Percentiles rank a stretch among this genome's conserved stretches.
These are phyloP conservation scores for Cyphellophora europaea DNA, from an alignment of 2,329 filamentous ascomycete genomes.

Conservation along the genomic window DNA sequence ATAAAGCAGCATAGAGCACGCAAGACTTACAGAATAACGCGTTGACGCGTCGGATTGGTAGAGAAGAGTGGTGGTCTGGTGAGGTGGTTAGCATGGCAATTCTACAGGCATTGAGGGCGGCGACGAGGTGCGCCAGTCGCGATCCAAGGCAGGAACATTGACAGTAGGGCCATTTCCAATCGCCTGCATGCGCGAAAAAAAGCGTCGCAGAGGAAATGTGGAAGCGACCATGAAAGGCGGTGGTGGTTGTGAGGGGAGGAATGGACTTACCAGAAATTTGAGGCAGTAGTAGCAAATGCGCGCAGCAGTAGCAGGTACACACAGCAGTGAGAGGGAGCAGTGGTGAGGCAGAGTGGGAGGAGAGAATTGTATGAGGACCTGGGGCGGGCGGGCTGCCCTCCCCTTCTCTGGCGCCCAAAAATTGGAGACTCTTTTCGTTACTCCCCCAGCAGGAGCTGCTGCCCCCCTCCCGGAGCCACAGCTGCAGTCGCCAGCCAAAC, in stretches of 20 bases:
- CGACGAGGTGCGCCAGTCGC: background rate
- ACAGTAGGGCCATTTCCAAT: constrained; percentile 1
- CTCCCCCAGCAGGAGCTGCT: no score
- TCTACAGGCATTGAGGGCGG: background rate
- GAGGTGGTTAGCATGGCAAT: background rate
- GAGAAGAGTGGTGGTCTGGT: background rate
- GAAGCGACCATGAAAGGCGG: constrained; percentile 1
- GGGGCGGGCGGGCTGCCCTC: background rate
- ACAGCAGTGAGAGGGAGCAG: background rate
- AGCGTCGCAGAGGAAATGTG: background rate
- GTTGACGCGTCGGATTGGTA: constrained; percentile 1
- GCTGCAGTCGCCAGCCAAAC: no score
- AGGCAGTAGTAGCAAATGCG: constrained; percentile 1
- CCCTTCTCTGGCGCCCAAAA: no score
- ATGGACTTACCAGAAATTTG: constrained; percentile 3
- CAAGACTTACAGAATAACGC: background rate
- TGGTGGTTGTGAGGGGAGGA: background rate
- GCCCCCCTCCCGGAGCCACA: no score
- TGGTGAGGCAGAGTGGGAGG: background rate
- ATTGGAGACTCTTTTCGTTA: no score
- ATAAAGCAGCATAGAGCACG: background rate
- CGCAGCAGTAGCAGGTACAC: constrained; percentile 1
- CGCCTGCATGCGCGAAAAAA: background rate
- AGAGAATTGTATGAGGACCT: constrained; percentile 1
- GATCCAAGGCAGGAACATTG: background rate